A percentile compares a stretch with the other conserved stretches of the same genome.
Evolutionary conservation across 768 basidiomycete genomes (phyloP).

Genomic region (button mushroom (Agaricus bisporus)): DNA sequence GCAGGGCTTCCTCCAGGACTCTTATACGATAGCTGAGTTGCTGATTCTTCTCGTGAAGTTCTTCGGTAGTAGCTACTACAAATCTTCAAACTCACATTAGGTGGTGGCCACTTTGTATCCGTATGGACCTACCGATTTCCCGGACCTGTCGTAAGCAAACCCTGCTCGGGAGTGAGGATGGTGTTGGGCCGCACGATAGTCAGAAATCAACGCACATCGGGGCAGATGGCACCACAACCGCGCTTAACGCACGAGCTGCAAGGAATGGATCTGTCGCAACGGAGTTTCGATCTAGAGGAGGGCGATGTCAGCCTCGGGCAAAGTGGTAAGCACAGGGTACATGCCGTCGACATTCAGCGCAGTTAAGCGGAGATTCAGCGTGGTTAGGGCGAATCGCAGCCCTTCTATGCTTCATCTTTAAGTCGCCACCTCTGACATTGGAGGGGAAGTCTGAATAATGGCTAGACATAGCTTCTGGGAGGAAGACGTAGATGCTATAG

Average conservation of each 20-base stretch:
- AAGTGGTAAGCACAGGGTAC: conserved; percentile 8
- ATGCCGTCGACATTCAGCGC: conserved; percentile 75
- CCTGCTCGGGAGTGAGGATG: conserved; percentile 29
- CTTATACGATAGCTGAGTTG: conserved; percentile 67
- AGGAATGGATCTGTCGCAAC: conserved; percentile 75
- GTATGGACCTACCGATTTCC: conserved; percentile 58
- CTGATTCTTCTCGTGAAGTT: conserved; percentile 77
- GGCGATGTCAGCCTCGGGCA: conserved; percentile 1
- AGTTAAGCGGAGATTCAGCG: too few species aligned
- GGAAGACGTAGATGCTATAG: neutral
- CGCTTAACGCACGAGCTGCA: conserved; percentile 79
- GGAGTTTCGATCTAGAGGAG: conserved; percentile 49
- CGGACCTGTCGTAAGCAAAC: conserved; percentile 61
- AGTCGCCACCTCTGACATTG: neutral
- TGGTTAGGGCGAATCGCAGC: conserved; percentile 72
- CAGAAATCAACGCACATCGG: conserved; percentile 46
- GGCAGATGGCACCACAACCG: conserved; percentile 77
- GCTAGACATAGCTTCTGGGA: neutral
- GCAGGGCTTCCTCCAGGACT: conserved; percentile 68
- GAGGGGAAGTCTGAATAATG: neutral
- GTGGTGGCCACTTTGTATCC: neutral
- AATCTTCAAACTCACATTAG: conserved; percentile 36
- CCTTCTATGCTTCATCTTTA: conserved; percentile 44
- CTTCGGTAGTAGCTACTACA: conserved; percentile 73
- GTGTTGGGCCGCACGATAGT: conserved; percentile 5